These are phyloP conservation scores for Byssochlamys sp. DNA, from an alignment of 2,329 filamentous ascomycete species.

Conservation along the genomic window DNA sequence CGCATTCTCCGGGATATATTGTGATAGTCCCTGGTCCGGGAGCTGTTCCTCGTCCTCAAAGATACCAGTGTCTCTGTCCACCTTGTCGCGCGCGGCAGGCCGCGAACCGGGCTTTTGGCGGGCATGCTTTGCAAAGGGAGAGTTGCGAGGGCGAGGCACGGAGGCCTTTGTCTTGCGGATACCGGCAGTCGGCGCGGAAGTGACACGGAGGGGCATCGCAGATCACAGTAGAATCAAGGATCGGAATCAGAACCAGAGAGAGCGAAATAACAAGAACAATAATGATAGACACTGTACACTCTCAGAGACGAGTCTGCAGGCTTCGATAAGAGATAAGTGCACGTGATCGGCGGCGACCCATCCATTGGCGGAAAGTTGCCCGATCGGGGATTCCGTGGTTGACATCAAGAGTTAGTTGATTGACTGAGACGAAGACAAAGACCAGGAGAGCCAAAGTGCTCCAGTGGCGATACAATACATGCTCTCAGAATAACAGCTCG, in stretches of 20 bases:
- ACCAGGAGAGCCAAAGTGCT: too few species aligned
- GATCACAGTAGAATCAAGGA: not conserved
- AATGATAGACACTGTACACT: not conserved
- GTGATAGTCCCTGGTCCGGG: slow-evolving; percentile 43
- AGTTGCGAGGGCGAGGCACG: slow-evolving; percentile 20
- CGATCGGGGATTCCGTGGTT: not conserved
- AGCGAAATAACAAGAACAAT: too few species aligned
- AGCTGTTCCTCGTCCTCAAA: slow-evolving; percentile 32
- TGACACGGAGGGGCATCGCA: slow-evolving; percentile 40
- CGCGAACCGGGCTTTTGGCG: slow-evolving; percentile 31
- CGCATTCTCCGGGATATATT: slow-evolving; percentile 39
- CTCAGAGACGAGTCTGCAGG: too few species aligned
- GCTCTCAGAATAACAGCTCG: not conserved
- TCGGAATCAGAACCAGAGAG: too few species aligned
- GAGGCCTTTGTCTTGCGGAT: slow-evolving; percentile 32
- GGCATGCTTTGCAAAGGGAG: slow-evolving; percentile 33
- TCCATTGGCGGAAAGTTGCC: not conserved
- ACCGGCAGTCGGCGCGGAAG: slow-evolving; percentile 38
- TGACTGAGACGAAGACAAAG: too few species aligned
- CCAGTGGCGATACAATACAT: too few species aligned
- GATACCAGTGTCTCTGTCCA: slow-evolving; percentile 13
- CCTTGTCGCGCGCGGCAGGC: slow-evolving; percentile 14
- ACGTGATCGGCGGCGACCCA: not conserved
- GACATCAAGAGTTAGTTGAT: not conserved
- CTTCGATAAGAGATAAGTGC: not conserved